Evolutionary conservation across 805 yeast species (phyloP).

Genomic region (Pichia ethanolica): DNA sequence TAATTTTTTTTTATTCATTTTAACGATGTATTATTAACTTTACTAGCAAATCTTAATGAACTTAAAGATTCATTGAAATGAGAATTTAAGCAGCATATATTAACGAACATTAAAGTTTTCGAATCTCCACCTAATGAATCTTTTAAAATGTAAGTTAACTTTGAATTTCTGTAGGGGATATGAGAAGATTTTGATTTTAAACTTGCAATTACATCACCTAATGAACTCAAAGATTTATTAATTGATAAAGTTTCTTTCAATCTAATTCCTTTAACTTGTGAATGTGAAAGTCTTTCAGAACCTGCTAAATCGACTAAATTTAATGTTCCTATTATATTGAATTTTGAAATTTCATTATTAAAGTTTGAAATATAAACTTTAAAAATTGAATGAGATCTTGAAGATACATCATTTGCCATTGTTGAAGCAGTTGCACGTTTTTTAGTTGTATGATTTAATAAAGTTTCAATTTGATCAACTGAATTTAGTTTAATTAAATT

Average conservation of each 20-base stretch:
- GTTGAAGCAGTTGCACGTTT: slow-evolving; percentile 80
- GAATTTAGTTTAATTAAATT: slow-evolving; percentile 36
- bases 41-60: slow-evolving; percentile 83
- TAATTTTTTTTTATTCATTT: background rate
- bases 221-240: slow-evolving; percentile 76
- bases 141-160: slow-evolving; percentile 75
- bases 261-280: slow-evolving; percentile 75
- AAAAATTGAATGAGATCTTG: slow-evolving; percentile 86
- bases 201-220: slow-evolving; percentile 77
- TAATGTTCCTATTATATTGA: slow-evolving; percentile 45
- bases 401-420: slow-evolving; percentile 71
- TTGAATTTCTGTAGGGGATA: slow-evolving; percentile 64
- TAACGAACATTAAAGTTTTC: slow-evolving; percentile 90
- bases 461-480: slow-evolving; percentile 39
- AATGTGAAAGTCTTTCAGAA: slow-evolving; percentile 71
- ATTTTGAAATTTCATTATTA: background rate
- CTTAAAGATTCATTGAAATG: slow-evolving; percentile 75
- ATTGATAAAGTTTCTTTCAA: slow-evolving; percentile 83
- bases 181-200: slow-evolving; percentile 33
- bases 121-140: slow-evolving; percentile 80
- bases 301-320: slow-evolving; percentile 92
- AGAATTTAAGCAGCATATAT: slow-evolving; percentile 57
- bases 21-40: slow-evolving; percentile 50
- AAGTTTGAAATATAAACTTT: slow-evolving; percentile 40
- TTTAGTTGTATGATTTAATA: slow-evolving; percentile 48